Evolutionary conservation across 1,284 basidiomycete genomes (phyloP).

Genomic region (Agroathelia rolfsii): DNA sequence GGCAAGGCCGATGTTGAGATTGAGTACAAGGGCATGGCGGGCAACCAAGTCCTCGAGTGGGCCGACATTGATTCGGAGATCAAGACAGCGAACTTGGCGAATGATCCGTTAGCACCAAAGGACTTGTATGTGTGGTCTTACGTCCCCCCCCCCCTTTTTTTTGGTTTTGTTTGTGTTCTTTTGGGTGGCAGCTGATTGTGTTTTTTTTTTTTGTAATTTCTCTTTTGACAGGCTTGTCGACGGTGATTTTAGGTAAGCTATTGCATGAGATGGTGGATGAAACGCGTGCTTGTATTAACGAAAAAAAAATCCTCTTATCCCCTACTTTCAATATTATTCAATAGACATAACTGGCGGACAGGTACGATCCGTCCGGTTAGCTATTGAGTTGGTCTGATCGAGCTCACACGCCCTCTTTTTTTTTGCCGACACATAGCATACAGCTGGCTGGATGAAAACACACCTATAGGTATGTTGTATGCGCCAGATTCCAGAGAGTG

Average conservation of each 20-base stretch:
- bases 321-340: background rate
- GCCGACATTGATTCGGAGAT: slow-evolving; percentile 51
- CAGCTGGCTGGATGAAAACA: slow-evolving; percentile 32
- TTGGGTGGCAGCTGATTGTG: background rate
- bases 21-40: slow-evolving; percentile 58
- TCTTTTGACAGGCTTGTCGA: slow-evolving; percentile 31
- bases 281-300: too few species aligned
- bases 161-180: background rate
- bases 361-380: too few species aligned
- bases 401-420: too few species aligned
- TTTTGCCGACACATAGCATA: slow-evolving; percentile 20
- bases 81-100: slow-evolving; percentile 49
- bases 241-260: slow-evolving; percentile 38
- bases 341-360: slow-evolving; percentile 47
- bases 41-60: slow-evolving; percentile 60
- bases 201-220: slow-evolving; percentile 4
- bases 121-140: slow-evolving; percentile 33
- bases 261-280: too few species aligned
- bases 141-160: slow-evolving; percentile 1
- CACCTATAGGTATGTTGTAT: slow-evolving; percentile 32
- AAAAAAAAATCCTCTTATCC: too few species aligned
- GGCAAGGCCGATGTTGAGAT: slow-evolving; percentile 43
- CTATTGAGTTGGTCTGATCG: too few species aligned
- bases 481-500: too few species aligned
- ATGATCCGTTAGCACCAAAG: slow-evolving; percentile 50